phyloP scores from a whole-genome alignment of 257 asterid genomes.

The Nicotiana knightiana region DNA sequence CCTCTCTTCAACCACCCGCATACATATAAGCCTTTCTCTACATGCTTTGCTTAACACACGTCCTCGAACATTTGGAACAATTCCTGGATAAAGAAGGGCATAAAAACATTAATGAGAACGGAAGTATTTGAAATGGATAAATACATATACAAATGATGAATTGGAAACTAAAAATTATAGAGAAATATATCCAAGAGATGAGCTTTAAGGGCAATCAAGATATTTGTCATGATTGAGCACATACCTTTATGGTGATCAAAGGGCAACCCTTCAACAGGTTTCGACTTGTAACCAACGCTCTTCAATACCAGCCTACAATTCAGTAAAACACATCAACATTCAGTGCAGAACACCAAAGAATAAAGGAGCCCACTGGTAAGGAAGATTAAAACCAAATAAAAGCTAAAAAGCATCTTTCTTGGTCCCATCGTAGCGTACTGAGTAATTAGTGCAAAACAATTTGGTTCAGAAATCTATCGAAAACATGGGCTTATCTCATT shows the following conservation, averaged over 20 bases:
- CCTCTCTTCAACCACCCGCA: conserved; percentile 98
- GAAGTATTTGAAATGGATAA: background rate
- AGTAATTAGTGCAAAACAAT: background rate
- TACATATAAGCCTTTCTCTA: conserved; percentile 64
- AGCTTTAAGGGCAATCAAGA: conserved; percentile 9
- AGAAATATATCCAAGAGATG: background rate
- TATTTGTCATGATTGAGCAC: background rate
- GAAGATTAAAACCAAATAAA: background rate
- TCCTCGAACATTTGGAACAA: conserved; percentile 74
- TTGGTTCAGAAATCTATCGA: background rate
- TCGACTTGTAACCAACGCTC: conserved; percentile 89
- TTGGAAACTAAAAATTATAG: background rate
- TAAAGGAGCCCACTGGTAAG: background rate
- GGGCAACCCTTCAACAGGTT: conserved; percentile 65
- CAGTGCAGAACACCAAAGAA: background rate
- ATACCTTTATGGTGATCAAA: conserved; percentile 54
- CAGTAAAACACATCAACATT: background rate
- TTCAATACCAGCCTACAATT: conserved; percentile 61
- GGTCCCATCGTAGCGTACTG: background rate
- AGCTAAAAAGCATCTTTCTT: background rate
- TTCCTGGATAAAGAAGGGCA: conserved; percentile 28
- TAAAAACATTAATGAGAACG: background rate
- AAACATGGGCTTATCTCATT: background rate
- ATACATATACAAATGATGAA: background rate
- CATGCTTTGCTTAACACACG: conserved; percentile 42